Evolutionary conservation across 345 rosid species (phyloP), one percentile per base, ranked within the genome.

Genomic region (Eucalyptus cladocalyx): DNA sequence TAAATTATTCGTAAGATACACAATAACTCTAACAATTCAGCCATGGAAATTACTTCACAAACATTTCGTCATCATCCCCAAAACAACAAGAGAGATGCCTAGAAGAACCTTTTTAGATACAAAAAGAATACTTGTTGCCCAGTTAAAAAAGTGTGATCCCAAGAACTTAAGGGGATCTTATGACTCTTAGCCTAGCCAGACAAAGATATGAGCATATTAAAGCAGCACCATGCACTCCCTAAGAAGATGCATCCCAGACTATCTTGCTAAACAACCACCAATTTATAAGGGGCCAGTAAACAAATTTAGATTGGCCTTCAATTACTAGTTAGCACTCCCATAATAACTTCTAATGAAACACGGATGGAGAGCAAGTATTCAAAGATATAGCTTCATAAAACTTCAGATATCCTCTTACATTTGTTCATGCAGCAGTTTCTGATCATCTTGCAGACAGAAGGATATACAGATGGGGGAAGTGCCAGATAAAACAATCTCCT

Each of bases 401-500:
- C 47, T 37, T 76, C 83, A 76, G 14, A 37, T 76, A 76, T 37
- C 45, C 28, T 76, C 97, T 94, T 95, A 96, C 99, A 96, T 94
- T 93, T 96, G 93, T 96, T 96, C 96, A 93, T 96, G 95, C 99
- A 98, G 86, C 93, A 97, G 53, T 90, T 87, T 90, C 90, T 94
- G 91, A 98, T 97, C 99, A 98, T 97, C 94, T 92, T 96, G 97
- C 95, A 93, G 56, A 97, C 99, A 91, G 96, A 87, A 80, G 99
- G 99, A 93, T 98, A 98, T 28, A 98, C 97, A 48, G 99, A 96
- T 8, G 99, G 99, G 2, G 99, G 99, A 87, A 98, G 99, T 89
- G 99, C 99, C 87, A 97, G 91, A 90, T 98, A 98, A 92, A 98
- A 98, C 85, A 97, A 92, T 89, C 99, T 97, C 89, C 99, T 94